Conservation (phyloP, 1,284 basidiomycete species). For the Sanghuangporus sanghuang region DNA sequence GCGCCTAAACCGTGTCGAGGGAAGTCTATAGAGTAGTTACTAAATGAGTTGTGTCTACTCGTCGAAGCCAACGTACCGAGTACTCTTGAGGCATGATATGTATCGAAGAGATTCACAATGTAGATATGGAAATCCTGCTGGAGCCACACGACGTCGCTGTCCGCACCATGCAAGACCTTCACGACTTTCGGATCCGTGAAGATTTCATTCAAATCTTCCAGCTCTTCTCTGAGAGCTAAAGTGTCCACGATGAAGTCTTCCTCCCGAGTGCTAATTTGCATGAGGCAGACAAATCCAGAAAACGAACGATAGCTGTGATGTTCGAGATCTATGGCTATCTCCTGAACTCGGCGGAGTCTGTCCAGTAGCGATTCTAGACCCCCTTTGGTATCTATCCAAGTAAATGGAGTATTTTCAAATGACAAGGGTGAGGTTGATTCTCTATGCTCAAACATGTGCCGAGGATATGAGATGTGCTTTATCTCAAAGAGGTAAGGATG, state of each 20-base stretch:
- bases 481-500: conserved; percentile 87
- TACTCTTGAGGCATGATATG: conserved; percentile 88
- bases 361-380: conserved; percentile 61
- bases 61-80: conserved; percentile 46
- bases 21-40: conserved; percentile 47
- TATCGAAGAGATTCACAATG: conserved; percentile 94
- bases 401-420: conserved; percentile 68
- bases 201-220: conserved; percentile 69
- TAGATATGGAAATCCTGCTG: conserved; percentile 95
- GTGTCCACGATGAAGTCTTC: conserved; percentile 89
- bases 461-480: conserved; percentile 64
- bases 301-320: conserved; percentile 88
- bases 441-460: conserved; percentile 55
- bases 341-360: conserved; percentile 58
- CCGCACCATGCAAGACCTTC: conserved; percentile 93
- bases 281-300: conserved; percentile 85
- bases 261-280: conserved; percentile 86
- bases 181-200: conserved; percentile 82
- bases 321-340: conserved; percentile 93
- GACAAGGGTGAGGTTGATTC: conserved; percentile 46
- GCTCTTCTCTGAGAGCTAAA: conserved; percentile 70
- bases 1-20: conserved; percentile 80
- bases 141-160: conserved; percentile 93
- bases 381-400: conserved; percentile 63
- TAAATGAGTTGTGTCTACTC: not conserved